Evolutionary conservation across 257 asterid genomes (phyloP).

Genomic region (Solanum sejunctum): DNA sequence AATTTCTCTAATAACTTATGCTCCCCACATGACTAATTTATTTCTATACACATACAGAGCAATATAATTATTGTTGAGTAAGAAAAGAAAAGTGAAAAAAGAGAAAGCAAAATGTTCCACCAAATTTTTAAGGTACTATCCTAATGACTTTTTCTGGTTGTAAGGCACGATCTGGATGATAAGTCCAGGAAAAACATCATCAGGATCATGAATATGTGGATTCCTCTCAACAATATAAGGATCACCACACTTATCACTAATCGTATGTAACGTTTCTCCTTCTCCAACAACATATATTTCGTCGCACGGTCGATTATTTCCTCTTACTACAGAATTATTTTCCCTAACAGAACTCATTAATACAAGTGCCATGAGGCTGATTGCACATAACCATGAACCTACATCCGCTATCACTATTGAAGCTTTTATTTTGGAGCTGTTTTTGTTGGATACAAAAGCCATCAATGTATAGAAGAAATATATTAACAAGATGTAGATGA

Average conservation of each 20-base stretch:
- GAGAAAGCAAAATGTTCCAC: background rate
- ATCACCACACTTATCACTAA: conserved; percentile 57
- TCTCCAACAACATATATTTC: conserved; percentile 52
- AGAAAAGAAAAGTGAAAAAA: background rate
- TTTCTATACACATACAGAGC: background rate
- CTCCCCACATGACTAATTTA: background rate
- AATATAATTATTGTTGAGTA: background rate
- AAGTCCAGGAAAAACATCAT: conserved; percentile 68
- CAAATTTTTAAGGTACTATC: background rate
- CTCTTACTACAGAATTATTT: conserved; percentile 33
- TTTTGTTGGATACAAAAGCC: background rate
- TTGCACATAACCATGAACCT: background rate
- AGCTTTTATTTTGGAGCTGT: background rate
- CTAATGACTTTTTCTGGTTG: background rate
- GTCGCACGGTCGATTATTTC: conserved; percentile 24
- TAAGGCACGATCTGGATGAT: conserved; percentile 34
- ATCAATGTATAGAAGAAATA: background rate
- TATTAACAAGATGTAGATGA: background rate
- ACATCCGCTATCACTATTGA: background rate
- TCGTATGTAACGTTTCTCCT: conserved; percentile 59
- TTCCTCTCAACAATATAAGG: conserved; percentile 63
- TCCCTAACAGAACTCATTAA: conserved; percentile 65
- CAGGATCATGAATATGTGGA: conserved; percentile 70
- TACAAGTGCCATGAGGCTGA: background rate
- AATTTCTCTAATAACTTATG: background rate